These are phyloP conservation scores for Phytophthora tubulina DNA, from an alignment of 352 stramenopile genomes.

Conservation along the genomic window DNA sequence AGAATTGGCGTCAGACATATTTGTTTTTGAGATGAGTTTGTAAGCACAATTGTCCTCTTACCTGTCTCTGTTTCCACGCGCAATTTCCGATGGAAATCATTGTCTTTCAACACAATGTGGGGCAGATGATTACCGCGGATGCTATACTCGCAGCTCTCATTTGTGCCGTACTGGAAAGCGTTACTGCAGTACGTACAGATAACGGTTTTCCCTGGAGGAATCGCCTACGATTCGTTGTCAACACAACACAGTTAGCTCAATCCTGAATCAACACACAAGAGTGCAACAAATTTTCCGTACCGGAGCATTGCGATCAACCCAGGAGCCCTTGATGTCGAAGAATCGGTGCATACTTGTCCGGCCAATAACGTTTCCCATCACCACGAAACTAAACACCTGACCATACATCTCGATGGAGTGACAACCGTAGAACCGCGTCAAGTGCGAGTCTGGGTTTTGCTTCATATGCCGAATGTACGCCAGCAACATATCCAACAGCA, in stretches of 20 bases:
- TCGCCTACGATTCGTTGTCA: slow-evolving; percentile 47
- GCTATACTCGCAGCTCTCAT: slow-evolving; percentile 78
- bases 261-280: slow-evolving; percentile 1
- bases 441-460: slow-evolving; percentile 74
- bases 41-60: slow-evolving; percentile 16
- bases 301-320: slow-evolving; percentile 87
- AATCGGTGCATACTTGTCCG: slow-evolving; percentile 88
- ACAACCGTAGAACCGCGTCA: slow-evolving; percentile 92
- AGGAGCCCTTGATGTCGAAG: slow-evolving; percentile 93
- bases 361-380: slow-evolving; percentile 92
- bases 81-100: slow-evolving; percentile 89
- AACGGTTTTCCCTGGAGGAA: slow-evolving; percentile 82
- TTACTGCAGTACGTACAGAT: slow-evolving; percentile 90
- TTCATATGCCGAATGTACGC: slow-evolving; percentile 88
- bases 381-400: slow-evolving; percentile 89
- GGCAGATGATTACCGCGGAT: slow-evolving; percentile 81
- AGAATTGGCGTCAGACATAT: slow-evolving; percentile 19
- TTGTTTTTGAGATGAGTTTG: background rate
- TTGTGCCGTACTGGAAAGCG: slow-evolving; percentile 78
- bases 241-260: slow-evolving; percentile 9
- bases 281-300: slow-evolving; percentile 33
- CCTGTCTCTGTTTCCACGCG: slow-evolving; percentile 69
- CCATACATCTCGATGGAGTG: slow-evolving; percentile 93
- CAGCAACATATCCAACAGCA: slow-evolving; percentile 86
- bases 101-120: slow-evolving; percentile 88